These are phyloP conservation scores for Cadophora sp. DNA, from an alignment of 2,329 filamentous ascomycete genomes.

Conservation along the genomic window DNA sequence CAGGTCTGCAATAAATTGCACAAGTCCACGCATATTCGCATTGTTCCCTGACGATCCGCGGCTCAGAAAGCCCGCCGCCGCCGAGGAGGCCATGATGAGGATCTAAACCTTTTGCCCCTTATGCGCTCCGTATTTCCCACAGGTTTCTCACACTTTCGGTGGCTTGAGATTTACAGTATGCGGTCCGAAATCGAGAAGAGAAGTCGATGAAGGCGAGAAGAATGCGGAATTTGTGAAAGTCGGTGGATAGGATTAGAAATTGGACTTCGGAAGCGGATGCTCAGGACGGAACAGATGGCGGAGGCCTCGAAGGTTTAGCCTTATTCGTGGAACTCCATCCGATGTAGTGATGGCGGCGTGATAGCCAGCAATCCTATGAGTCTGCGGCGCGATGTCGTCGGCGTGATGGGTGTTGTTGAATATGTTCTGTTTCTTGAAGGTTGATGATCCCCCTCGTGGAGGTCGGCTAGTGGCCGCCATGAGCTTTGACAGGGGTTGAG, in stretches of 20 bases:
- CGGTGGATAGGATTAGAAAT: constrained; percentile 11
- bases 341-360: constrained; percentile 31
- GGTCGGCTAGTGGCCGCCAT: constrained; percentile 24
- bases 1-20: constrained; percentile 97
- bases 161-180: background rate
- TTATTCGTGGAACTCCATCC: constrained; percentile 41
- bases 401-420: constrained; percentile 16
- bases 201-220: background rate
- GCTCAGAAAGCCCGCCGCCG: constrained; percentile 65
- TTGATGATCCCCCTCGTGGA: constrained; percentile 23
- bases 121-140: background rate
- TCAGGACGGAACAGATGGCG: constrained; percentile 23
- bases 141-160: background rate
- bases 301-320: constrained; percentile 37
- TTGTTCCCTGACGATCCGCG: constrained; percentile 67
- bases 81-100: constrained; percentile 42
- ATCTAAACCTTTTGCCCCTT: background rate
- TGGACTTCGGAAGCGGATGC: constrained; percentile 15
- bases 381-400: constrained; percentile 23
- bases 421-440: background rate
- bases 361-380: constrained; percentile 33
- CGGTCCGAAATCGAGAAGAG: background rate
- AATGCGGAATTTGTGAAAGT: background rate
- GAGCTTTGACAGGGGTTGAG: constrained; percentile 23
- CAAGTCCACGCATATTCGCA: constrained; percentile 80